Percentiles rank a stretch among this genome's conserved stretches.
Evolutionary conservation across 179 eudicot species (phyloP).

Genomic region (Amaranthus tricolor): DNA sequence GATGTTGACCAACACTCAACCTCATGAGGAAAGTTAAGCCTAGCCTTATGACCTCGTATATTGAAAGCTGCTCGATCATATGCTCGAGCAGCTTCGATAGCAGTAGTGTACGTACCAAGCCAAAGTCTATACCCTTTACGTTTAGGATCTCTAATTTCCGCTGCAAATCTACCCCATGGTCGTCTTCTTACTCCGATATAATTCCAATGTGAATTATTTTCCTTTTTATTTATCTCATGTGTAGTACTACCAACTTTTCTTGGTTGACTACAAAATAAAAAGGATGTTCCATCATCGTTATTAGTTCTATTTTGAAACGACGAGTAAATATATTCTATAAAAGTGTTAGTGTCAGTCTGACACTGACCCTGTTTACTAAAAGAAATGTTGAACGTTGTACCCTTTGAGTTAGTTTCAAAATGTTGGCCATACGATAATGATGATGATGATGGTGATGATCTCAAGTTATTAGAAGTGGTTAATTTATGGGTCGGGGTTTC

Average conservation of each 20-base stretch:
- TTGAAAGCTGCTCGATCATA: slow-evolving; percentile 25
- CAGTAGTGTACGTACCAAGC: slow-evolving; percentile 25
- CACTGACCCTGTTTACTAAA: not conserved
- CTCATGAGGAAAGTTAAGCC: slow-evolving; percentile 27
- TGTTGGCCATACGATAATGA: not conserved
- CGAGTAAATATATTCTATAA: not conserved
- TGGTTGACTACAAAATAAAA: not conserved
- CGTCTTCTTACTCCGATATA: slow-evolving; percentile 24
- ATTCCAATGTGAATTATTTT: not conserved
- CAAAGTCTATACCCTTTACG: slow-evolving; percentile 26
- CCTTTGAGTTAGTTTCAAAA: not conserved
- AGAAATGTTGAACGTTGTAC: slow-evolving; percentile 5
- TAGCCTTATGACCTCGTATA: slow-evolving; percentile 17
- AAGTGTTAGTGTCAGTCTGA: not conserved
- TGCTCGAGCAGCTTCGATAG: slow-evolving; percentile 24
- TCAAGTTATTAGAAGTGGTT: not conserved
- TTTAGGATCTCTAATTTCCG: slow-evolving; percentile 26
- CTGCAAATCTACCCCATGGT: slow-evolving; percentile 27
- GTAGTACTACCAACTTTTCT: not conserved
- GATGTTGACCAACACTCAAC: slow-evolving; percentile 15
- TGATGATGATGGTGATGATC: not conserved
- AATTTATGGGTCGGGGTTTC: not conserved
- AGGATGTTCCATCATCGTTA: not conserved
- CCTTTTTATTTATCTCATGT: not conserved
- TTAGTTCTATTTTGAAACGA: not conserved